phyloP scores from a whole-genome alignment of 305 asterid genomes.

The Rubia peregrina region DNA sequence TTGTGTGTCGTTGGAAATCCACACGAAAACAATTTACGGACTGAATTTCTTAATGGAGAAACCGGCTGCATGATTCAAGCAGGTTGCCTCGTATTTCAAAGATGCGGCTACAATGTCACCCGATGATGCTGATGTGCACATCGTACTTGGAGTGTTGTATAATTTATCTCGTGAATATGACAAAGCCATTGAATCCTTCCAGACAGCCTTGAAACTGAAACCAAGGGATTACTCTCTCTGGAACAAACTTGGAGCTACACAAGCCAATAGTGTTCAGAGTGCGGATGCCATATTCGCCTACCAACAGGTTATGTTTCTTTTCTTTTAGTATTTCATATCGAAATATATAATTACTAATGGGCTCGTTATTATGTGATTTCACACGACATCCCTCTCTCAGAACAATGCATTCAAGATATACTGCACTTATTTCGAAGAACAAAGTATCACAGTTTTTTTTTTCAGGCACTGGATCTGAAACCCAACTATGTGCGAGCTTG shows the following conservation, averaged over 20 bases:
- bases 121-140: constrained; percentile 97
- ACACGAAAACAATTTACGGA: background rate
- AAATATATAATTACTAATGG: background rate
- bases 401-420: background rate
- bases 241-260: constrained; percentile 99
- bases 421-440: background rate
- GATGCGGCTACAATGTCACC: constrained; percentile 96
- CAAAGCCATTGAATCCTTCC: constrained; percentile 89
- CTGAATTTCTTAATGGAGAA: constrained; percentile 7
- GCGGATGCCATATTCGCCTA: constrained; percentile 94
- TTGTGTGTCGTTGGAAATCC: background rate
- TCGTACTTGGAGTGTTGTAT: constrained; percentile 93
- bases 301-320: constrained; percentile 58
- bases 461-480: constrained; percentile 94
- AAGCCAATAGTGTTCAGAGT: constrained; percentile 97
- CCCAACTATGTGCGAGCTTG: constrained; percentile 99
- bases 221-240: constrained; percentile 99
- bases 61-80: constrained; percentile 15
- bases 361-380: background rate
- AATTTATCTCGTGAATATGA: constrained; percentile 88
- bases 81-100: constrained; percentile 73
- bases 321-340: background rate
- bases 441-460: constrained; percentile 11
- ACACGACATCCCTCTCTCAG: background rate
- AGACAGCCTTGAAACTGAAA: constrained; percentile 89